phyloP scores from a whole-genome alignment of 2,329 filamentous ascomycete genomes.

The Saccharata proteae region DNA sequence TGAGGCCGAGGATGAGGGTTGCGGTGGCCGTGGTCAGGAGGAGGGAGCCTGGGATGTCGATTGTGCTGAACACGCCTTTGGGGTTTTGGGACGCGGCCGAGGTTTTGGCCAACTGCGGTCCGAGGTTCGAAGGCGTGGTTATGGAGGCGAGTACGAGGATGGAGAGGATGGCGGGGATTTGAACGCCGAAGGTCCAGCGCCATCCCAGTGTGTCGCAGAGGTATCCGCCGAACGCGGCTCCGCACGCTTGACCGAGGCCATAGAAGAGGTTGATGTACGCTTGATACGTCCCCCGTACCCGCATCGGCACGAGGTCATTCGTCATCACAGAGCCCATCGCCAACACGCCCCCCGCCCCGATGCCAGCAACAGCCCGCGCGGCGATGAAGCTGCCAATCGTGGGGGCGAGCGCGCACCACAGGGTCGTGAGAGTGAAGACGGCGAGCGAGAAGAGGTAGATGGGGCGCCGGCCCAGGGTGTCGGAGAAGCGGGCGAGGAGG shows the following conservation, averaged over 20 bases:
- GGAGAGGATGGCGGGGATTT: constrained; percentile 37
- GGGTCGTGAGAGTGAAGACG: constrained; percentile 52
- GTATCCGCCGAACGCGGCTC: constrained; percentile 57
- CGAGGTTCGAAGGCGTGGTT: constrained; percentile 33
- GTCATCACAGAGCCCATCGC: constrained; percentile 59
- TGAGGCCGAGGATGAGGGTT: constrained; percentile 38
- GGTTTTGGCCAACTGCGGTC: constrained; percentile 30
- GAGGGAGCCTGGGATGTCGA: constrained; percentile 38
- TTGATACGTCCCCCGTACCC: constrained; percentile 61
- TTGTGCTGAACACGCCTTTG: constrained; percentile 28
- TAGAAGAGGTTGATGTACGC: constrained; percentile 56
- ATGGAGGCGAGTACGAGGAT: constrained; percentile 31
- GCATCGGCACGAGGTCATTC: constrained; percentile 62
- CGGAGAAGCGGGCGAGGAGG: constrained; percentile 60
- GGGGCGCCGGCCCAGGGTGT: constrained; percentile 57
- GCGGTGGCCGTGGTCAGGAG: constrained; percentile 36
- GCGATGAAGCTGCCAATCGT: constrained; percentile 59
- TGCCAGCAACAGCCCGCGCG: constrained; percentile 57
- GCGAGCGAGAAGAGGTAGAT: constrained; percentile 53
- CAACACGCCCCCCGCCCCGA: constrained; percentile 61
- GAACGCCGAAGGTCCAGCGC: constrained; percentile 54
- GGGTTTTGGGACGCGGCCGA: too few species aligned
- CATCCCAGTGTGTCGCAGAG: constrained; percentile 61
- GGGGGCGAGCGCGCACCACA: constrained; percentile 56
- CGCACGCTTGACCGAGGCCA: constrained; percentile 40